Percentiles rank a stretch among this genome's conserved stretches.
Evolutionary conservation across 495 filamentous ascomycete species (phyloP).

Genomic region (Penicillium bovifimosum): DNA sequence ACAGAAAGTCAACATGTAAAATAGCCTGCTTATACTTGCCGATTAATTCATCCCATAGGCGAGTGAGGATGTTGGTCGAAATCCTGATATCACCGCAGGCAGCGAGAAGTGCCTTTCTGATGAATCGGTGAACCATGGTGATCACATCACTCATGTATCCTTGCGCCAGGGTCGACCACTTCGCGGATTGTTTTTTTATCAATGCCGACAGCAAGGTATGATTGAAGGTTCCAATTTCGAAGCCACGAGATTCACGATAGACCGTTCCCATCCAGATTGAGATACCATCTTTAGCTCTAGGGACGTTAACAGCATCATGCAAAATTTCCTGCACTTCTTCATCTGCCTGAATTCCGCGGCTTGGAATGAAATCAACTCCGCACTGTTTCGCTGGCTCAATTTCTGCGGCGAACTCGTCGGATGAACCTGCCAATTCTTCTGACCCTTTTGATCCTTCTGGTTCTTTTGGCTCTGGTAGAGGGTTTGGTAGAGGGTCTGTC

Average conservation of each 20-base stretch:
- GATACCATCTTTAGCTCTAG: constrained; percentile 17
- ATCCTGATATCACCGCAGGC: constrained; percentile 38
- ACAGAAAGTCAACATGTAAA: constrained; percentile 42
- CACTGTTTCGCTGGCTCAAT: background rate
- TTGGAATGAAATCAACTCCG: too few species aligned
- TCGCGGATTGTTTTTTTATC: constrained; percentile 50
- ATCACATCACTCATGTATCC: constrained; percentile 46
- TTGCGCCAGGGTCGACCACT: constrained; percentile 45
- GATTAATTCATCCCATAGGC: constrained; percentile 40
- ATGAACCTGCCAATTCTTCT: too few species aligned
- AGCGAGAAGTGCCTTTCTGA: constrained; percentile 26
- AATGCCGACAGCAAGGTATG: constrained; percentile 35
- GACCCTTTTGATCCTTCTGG: too few species aligned
- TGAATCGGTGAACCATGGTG: constrained; percentile 43
- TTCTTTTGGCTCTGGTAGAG: background rate
- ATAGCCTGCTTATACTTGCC: constrained; percentile 37
- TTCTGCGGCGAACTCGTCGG: background rate
- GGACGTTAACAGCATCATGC: background rate
- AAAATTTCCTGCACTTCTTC: constrained; percentile 19
- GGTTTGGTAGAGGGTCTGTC: constrained; percentile 11
- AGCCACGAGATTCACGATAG: constrained; percentile 28
- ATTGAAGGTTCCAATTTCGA: constrained; percentile 40
- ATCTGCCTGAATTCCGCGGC: too few species aligned
- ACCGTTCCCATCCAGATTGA: constrained; percentile 26
- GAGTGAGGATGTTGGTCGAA: constrained; percentile 29